Evolutionary conservation across 192 early-diverging fungal species (phyloP), one percentile per base, ranked within the genome.

Genomic region (Entrophospora sp.): DNA sequence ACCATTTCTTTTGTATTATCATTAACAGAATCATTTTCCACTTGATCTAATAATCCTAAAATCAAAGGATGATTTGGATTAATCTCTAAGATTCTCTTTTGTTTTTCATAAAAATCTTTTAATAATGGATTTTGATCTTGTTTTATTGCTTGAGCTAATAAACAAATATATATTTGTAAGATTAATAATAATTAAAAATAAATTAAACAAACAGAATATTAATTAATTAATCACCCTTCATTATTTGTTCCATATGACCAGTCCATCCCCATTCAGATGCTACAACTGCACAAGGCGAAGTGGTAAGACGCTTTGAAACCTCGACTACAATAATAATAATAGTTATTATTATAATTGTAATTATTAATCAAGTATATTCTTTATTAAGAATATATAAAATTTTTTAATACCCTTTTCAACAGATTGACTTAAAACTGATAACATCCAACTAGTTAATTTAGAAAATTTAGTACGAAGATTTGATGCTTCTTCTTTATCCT

Each of bases 271-370:
- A 70, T 40, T 82, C 77, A 40, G 36, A 70, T 9, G 85, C 82
- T 7, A 87, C 78, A 56, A 95, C 79, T 5, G 91, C 91, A 36
- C 83, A 77, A 5, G 90, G 90, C 1, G 89, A 89, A 13, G 81
- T 86, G 8, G 90, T 89, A 49, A 95, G 76, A 35, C 87, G 86
- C 36, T 84, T 83, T 5, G 91, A 94, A 38, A 94, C 55, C 3
- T 72, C 69, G 24, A 90, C 87, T 46, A 70, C 67, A 36, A 48
- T 49, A 27, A 51, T 81, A n/a, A n/a, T 75, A 27, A 85, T 70
- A 25, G 43, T 34, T 14, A 43, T 27, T 32, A 37, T 14, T 62
- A 35, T n/a, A n/a, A n/a, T n/a, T n/a, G n/a, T n/a, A n/a, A n/a
- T n/a, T n/a, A n/a, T n/a, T n/a, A n/a, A n/a, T n/a, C n/a, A n/a